Base-by-base conservation (phyloP, 78 protist genomes). In the Protostelium mycophagum region DNA sequence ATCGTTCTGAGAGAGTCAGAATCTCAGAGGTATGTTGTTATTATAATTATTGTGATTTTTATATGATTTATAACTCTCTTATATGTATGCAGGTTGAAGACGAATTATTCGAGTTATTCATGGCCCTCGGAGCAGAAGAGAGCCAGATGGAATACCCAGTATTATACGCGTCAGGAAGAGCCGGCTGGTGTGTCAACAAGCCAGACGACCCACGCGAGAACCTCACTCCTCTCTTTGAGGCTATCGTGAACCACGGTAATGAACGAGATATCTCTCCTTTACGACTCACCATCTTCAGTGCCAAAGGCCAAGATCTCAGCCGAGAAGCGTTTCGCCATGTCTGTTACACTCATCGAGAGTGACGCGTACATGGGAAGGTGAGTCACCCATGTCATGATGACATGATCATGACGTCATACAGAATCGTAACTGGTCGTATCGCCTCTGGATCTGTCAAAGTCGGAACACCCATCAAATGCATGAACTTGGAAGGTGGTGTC, bases 61-160 rank as follows among this genome's bases (percentile, higher is more conserved):
- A n/a, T n/a, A n/a, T n/a, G n/a, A n/a, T n/a, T n/a, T n/a, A n/a
- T n/a, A n/a, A n/a, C n/a, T n/a, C n/a, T n/a, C n/a, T 1, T 5
- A 51, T 51, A 16, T 5, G 16, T 51, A 16, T 51, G 73, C 5
- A 87, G 84, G 96, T 95, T 0, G 96, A 94, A 51, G 88, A 92
- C 63, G 97, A 96, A 25, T 85, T 97, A 1, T 93, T 97, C 35
- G 98, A 96, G 35, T 90, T 97, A 5, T 97, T 97, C 86, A 51
- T 90, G 63, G 84, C 88, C 1, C 73, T 96, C 86, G 97, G 90
- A 85, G 97, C 97, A 37, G 91, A 29, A 83, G 98, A 97, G 87
- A 96, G 91, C 1, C 99, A 97, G 92, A 87, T 97, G 16, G 93
- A 90, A 38, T 97, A 89, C 85, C 97, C 98, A 84, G 85, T 95